These are phyloP conservation scores for Leptodermis oblonga DNA, from an alignment of 257 asterid genomes.

Conservation along the genomic window DNA sequence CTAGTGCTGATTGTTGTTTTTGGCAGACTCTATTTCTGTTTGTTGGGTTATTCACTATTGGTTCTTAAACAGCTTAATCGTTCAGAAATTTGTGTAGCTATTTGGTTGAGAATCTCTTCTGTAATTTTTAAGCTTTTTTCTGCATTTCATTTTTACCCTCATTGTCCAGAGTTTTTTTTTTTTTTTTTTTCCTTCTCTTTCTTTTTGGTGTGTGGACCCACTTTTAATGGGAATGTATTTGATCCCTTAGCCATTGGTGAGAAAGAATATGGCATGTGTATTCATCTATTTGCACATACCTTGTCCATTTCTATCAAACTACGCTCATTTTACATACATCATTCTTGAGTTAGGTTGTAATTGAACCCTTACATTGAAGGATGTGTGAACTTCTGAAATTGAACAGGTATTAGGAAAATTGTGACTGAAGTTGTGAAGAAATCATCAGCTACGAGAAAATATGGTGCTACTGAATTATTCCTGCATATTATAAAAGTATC, in stretches of 20 bases:
- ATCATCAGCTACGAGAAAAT: constrained; percentile 55
- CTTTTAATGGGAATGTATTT: too few relatives aligned
- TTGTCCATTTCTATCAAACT: neutral
- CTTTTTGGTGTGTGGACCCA: too few relatives aligned
- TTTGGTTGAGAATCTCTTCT: neutral
- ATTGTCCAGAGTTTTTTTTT: neutral
- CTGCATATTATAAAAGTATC: constrained; percentile 64
- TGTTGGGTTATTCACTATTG: neutral
- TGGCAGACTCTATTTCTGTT: neutral
- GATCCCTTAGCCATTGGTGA: too few relatives aligned
- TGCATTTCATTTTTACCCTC: neutral
- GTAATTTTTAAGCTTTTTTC: too few relatives aligned
- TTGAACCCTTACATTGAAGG: too few relatives aligned
- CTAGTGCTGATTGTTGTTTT: neutral
- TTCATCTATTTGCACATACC: neutral
- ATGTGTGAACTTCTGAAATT: constrained; percentile 20
- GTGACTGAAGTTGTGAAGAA: constrained; percentile 68
- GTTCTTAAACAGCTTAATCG: neutral
- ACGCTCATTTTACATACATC: neutral
- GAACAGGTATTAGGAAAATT: constrained; percentile 58
- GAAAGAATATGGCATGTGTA: neutral
- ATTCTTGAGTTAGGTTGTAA: neutral
- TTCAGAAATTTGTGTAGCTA: neutral
- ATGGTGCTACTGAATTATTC: constrained; percentile 59
- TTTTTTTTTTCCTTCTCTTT: too few relatives aligned